Conservation (phyloP, 306 rosid genomes). For the Castanea sativa region DNA sequence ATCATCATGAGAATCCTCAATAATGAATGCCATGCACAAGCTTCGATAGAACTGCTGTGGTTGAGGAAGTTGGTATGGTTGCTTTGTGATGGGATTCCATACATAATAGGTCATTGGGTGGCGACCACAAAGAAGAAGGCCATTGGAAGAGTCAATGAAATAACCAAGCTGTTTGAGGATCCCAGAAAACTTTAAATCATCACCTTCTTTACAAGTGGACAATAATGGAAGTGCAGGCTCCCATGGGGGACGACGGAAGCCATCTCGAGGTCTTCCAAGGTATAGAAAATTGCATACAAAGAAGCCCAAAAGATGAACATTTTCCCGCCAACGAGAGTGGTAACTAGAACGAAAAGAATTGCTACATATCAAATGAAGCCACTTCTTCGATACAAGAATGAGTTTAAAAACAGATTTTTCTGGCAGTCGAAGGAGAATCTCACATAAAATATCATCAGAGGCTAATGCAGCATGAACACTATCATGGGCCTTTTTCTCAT, state of each 20-base stretch:
- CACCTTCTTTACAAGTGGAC: constrained; percentile 74
- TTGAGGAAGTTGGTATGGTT: constrained; percentile 46
- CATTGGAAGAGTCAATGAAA: constrained; percentile 63
- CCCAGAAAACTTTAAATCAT: constrained; percentile 58
- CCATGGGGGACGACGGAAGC: constrained; percentile 50
- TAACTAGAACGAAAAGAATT: constrained; percentile 49
- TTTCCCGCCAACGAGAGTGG: constrained; percentile 42
- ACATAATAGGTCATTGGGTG: constrained; percentile 65
- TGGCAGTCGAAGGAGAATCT: constrained; percentile 62
- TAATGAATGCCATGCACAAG: constrained; percentile 60
- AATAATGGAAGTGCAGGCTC: constrained; percentile 70
- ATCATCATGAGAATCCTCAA: constrained; percentile 42
- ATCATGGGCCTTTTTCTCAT: constrained; percentile 29
- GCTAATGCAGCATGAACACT: constrained; percentile 44
- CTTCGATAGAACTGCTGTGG: constrained; percentile 64
- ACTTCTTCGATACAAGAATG: constrained; percentile 57
- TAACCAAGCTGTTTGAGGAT: constrained; percentile 58
- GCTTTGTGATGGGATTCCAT: constrained; percentile 55
- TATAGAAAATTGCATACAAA: constrained; percentile 62
- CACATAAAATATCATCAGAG: constrained; percentile 67
- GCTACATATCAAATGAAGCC: constrained; percentile 58
- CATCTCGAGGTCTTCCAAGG: constrained; percentile 58
- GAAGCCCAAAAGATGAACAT: constrained; percentile 63
- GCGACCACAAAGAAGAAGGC: constrained; percentile 65
- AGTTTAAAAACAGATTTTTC: constrained; percentile 46